Evolutionary conservation across 768 basidiomycete genomes (phyloP).

Genomic region (Chiua virens): DNA sequence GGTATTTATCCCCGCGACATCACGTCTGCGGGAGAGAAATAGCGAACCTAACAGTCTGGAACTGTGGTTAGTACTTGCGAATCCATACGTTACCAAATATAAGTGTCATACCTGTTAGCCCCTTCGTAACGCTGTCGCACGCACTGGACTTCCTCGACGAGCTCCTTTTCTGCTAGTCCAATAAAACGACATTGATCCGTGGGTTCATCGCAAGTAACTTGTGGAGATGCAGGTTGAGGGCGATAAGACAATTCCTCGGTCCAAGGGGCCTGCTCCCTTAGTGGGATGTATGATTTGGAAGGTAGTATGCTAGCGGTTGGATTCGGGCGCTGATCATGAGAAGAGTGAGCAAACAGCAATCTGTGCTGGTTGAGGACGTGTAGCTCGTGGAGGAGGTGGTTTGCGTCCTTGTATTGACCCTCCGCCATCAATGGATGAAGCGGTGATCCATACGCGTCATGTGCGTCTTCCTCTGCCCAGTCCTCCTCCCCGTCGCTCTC

Average conservation of each 20-base stretch:
- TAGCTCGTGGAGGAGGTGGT: conserved; percentile 66
- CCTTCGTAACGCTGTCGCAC: conserved; percentile 64
- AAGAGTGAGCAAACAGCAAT: conserved; percentile 37
- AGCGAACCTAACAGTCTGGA: conserved; percentile 61
- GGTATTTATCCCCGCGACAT: conserved; percentile 15
- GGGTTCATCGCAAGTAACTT: neutral
- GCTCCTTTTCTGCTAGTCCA: conserved; percentile 11
- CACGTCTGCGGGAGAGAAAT: conserved; percentile 59
- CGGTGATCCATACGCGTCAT: conserved; percentile 32
- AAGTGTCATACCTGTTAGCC: conserved; percentile 54
- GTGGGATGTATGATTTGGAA: neutral
- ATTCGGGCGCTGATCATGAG: conserved; percentile 10
- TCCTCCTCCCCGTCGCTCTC: conserved; percentile 34
- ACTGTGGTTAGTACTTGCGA: conserved; percentile 1
- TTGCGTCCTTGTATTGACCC: conserved; percentile 56
- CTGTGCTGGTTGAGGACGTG: conserved; percentile 70
- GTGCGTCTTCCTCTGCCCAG: conserved; percentile 30
- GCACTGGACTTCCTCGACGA: conserved; percentile 40
- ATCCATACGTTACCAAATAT: neutral
- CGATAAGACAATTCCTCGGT: conserved; percentile 7
- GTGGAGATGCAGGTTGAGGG: neutral
- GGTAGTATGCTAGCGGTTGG: neutral
- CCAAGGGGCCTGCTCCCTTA: conserved; percentile 1
- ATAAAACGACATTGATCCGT: neutral
- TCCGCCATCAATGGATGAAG: conserved; percentile 9